Percentiles rank a stretch among this genome's conserved stretches.
Evolutionary conservation across 2,329 filamentous ascomycete genomes (phyloP).

Genomic region (Colletotrichum falcatum): DNA sequence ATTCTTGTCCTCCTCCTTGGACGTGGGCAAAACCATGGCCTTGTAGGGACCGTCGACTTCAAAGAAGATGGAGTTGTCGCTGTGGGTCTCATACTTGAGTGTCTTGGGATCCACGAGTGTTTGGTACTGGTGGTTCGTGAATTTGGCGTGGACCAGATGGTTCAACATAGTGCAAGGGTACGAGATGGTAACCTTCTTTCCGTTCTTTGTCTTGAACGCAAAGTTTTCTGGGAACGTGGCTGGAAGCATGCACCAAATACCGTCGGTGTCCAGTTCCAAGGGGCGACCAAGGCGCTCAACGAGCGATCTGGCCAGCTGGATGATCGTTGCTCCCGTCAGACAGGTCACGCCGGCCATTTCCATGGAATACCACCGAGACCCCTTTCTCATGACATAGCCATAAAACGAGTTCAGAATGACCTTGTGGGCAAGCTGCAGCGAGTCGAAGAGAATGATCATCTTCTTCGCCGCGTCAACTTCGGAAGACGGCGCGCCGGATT

Average conservation of each 20-base stretch:
- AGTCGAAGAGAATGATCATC: slow-evolving; percentile 98
- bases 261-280: slow-evolving; percentile 95
- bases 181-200: slow-evolving; percentile 96
- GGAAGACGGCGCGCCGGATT: slow-evolving; percentile 77
- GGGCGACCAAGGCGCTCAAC: slow-evolving; percentile 94
- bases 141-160: slow-evolving; percentile 92
- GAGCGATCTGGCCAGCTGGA: slow-evolving; percentile 93
- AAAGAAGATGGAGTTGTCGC: slow-evolving; percentile 99
- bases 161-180: slow-evolving; percentile 99
- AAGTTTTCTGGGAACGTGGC: slow-evolving; percentile 98
- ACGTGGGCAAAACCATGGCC: slow-evolving; percentile 97
- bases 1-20: slow-evolving; percentile 99
- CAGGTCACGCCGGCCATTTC: slow-evolving; percentile 99
- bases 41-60: slow-evolving; percentile 98
- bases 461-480: slow-evolving; percentile 97
- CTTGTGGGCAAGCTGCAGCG: slow-evolving; percentile 95
- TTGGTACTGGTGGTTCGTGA: slow-evolving; percentile 98
- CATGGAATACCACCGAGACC: slow-evolving; percentile 98
- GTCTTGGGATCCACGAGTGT: slow-evolving; percentile 82
- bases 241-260: slow-evolving; percentile 99
- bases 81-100: slow-evolving; percentile 95
- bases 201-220: slow-evolving; percentile 91
- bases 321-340: slow-evolving; percentile 94
- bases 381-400: slow-evolving; percentile 99
- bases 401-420: slow-evolving; percentile 99